Conservation (phyloP, 139 green algal genomes). For the Tetradesmus obliquus region DNA sequence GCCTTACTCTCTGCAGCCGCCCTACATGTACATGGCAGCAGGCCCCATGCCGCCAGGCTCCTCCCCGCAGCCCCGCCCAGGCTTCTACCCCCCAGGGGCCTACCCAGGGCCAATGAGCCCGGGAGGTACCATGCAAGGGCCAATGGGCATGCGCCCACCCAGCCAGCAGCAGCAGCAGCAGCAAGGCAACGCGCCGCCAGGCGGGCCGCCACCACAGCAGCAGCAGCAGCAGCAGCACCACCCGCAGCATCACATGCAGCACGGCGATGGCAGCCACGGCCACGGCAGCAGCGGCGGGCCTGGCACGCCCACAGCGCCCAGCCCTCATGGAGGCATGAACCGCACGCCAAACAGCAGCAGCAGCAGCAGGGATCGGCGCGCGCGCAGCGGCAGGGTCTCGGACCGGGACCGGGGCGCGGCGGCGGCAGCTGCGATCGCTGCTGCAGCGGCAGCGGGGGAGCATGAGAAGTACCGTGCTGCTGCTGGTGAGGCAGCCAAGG, state of each 20-base stretch:
- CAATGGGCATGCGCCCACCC: conserved; percentile 21
- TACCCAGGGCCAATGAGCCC: conserved; percentile 33
- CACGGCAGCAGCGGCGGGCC: background rate
- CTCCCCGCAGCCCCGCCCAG: background rate
- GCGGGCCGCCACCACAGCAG: background rate
- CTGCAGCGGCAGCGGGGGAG: conserved; percentile 2
- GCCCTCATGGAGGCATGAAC: conserved; percentile 6
- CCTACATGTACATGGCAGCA: conserved; percentile 33
- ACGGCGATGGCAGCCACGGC: background rate
- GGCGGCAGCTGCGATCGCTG: background rate
- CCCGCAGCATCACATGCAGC: no score
- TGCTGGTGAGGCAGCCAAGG: background rate
- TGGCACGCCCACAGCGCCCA: conserved; percentile 26
- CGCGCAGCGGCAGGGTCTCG: background rate
- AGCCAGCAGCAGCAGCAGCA: background rate
- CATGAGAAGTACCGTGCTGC: background rate
- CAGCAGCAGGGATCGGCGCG: background rate
- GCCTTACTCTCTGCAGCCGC: background rate
- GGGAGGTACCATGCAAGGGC: background rate
- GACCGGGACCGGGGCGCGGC: background rate
- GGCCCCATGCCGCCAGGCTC: background rate
- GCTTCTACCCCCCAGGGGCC: conserved; percentile 12
- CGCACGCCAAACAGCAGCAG: conserved; percentile 14
- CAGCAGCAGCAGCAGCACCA: background rate
- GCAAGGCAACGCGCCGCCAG: background rate